A percentile compares a stretch with the other conserved stretches of the same genome.
Evolutionary conservation across 2,329 filamentous ascomycete genomes (phyloP).

Genomic region (Fusarium dimerum): DNA sequence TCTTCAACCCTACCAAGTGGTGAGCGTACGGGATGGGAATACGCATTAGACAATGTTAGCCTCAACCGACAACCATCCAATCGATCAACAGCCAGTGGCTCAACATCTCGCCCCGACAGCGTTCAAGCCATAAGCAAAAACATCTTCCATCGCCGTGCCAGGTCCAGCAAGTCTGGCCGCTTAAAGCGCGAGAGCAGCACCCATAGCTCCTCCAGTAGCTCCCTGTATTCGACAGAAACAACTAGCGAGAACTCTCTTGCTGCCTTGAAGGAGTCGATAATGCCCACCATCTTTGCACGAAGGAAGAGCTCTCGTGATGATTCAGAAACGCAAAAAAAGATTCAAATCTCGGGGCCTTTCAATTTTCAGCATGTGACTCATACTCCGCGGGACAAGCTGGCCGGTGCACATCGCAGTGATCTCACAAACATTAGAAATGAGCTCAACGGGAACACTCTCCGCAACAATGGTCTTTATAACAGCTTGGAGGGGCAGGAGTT

Average conservation of each 20-base stretch:
- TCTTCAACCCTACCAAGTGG: slow-evolving; percentile 51
- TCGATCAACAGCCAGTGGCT: slow-evolving; percentile 54
- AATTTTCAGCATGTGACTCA: slow-evolving; percentile 68
- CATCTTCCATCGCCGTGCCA: slow-evolving; percentile 57
- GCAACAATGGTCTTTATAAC: slow-evolving; percentile 16
- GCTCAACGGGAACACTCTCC: background rate
- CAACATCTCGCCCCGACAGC: slow-evolving; percentile 57
- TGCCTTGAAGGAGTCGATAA: slow-evolving; percentile 45
- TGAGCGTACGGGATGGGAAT: slow-evolving; percentile 53
- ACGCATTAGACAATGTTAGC: slow-evolving; percentile 46
- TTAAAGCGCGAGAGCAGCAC: slow-evolving; percentile 49
- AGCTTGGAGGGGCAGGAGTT: slow-evolving; percentile 39
- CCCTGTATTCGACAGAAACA: slow-evolving; percentile 49
- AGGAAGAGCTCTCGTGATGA: slow-evolving; percentile 45
- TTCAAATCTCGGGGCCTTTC: slow-evolving; percentile 63
- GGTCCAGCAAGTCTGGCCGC: slow-evolving; percentile 43
- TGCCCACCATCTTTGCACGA: slow-evolving; percentile 53
- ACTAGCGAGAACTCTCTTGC: slow-evolving; percentile 35
- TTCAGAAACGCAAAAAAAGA: slow-evolving; percentile 37
- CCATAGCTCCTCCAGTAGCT: slow-evolving; percentile 49
- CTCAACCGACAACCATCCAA: slow-evolving; percentile 59
- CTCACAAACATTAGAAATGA: slow-evolving; percentile 33
- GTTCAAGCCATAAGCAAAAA: slow-evolving; percentile 60
- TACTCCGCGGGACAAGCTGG: slow-evolving; percentile 51
- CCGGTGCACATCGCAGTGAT: slow-evolving; percentile 42